Conservation (phyloP, 2,329 filamentous ascomycete genomes). For the Fusarium ambrosium region DNA sequence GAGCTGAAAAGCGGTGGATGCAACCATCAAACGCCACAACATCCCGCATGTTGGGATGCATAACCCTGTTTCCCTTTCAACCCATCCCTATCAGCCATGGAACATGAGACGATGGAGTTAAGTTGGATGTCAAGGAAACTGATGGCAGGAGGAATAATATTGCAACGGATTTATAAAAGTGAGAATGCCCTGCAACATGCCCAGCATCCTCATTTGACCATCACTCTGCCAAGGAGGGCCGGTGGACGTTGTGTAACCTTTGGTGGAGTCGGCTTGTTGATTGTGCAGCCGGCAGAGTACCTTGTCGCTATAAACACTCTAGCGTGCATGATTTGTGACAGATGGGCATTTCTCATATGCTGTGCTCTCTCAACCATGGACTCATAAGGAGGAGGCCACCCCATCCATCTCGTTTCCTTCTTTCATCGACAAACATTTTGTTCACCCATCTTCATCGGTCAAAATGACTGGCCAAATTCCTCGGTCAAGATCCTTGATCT, state of each 20-base stretch:
- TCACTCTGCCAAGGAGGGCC: background rate
- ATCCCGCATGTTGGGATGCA: background rate
- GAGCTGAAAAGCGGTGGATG: background rate
- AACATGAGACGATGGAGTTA: background rate
- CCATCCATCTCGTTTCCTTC: background rate
- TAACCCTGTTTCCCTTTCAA: background rate
- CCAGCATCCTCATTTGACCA: background rate
- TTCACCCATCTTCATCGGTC: background rate
- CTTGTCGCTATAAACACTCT: background rate
- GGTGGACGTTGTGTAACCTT: constrained; percentile 13
- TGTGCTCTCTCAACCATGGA: background rate
- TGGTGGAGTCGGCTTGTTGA: background rate
- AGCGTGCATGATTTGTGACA: background rate
- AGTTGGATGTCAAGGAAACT: background rate
- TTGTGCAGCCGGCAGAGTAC: background rate
- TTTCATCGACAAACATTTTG: background rate
- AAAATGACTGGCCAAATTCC: background rate
- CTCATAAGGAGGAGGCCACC: background rate
- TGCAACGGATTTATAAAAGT: background rate
- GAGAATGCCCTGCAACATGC: no score
- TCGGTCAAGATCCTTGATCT: background rate
- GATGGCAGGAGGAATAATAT: background rate
- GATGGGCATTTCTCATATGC: background rate
- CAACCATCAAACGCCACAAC: background rate
- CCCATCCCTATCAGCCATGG: background rate